Conservation (phyloP, 1,139 yeast species). For the Casaregolazyma suthepensis region DNA sequence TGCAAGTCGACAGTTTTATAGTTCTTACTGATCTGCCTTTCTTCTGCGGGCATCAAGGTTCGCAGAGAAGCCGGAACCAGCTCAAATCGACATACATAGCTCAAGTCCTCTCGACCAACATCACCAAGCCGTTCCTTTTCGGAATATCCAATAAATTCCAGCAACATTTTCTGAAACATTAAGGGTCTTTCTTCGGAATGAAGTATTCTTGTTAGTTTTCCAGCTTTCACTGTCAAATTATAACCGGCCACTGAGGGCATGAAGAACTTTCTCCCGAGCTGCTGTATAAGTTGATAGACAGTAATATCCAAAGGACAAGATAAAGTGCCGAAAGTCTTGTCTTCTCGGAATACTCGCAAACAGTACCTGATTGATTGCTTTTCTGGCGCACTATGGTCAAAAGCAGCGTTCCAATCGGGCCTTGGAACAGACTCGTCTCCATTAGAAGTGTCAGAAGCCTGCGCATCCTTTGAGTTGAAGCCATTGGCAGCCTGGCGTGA, state of each 20-base stretch:
- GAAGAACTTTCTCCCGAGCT: slow-evolving; percentile 71
- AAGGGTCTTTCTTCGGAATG: slow-evolving; percentile 73
- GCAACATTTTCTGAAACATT: slow-evolving; percentile 64
- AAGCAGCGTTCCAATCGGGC: slow-evolving; percentile 14
- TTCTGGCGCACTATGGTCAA: slow-evolving; percentile 13
- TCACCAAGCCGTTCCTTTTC: slow-evolving; percentile 69
- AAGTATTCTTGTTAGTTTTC: slow-evolving; percentile 70
- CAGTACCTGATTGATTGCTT: slow-evolving; percentile 33
- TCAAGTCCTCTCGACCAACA: slow-evolving; percentile 81
- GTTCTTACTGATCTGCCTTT: slow-evolving; percentile 52
- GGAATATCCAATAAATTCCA: slow-evolving; percentile 74
- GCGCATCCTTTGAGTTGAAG: slow-evolving; percentile 10
- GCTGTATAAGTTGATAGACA: slow-evolving; percentile 64
- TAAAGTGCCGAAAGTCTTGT: slow-evolving; percentile 76
- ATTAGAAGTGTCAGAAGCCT: slow-evolving; percentile 10
- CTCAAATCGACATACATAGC: slow-evolving; percentile 78
- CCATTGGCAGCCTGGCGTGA: slow-evolving; percentile 12
- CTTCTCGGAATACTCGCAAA: slow-evolving; percentile 68
- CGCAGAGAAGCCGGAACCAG: slow-evolving; percentile 64
- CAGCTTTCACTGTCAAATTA: slow-evolving; percentile 73
- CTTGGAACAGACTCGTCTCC: slow-evolving; percentile 13
- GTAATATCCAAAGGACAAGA: slow-evolving; percentile 71
- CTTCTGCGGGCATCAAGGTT: slow-evolving; percentile 62
- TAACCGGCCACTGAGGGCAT: slow-evolving; percentile 63
- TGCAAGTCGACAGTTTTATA: slow-evolving; percentile 71